Evolutionary conservation across 2,329 filamentous ascomycete species (phyloP).

Genomic region (Metarhizium album): DNA sequence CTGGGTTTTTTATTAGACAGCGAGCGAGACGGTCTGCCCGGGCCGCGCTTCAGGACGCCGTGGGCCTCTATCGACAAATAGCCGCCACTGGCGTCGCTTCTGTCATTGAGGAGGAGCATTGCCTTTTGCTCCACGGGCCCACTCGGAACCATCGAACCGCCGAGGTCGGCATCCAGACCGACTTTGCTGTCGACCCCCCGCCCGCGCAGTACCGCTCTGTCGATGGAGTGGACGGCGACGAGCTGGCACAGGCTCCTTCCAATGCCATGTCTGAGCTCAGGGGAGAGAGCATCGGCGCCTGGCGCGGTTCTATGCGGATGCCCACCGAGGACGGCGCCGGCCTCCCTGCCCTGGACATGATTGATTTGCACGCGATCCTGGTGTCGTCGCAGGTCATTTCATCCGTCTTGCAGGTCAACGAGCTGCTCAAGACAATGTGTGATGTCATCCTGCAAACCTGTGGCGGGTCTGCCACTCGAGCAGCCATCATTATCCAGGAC

Average conservation of each 20-base stretch:
- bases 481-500: constrained; percentile 64
- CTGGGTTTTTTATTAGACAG: constrained; percentile 56
- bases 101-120: constrained; percentile 57
- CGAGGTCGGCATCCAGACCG: constrained; percentile 60
- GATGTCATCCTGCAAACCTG: constrained; percentile 72
- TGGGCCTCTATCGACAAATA: constrained; percentile 57
- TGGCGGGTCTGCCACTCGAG: constrained; percentile 57
- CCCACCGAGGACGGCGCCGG: constrained; percentile 48
- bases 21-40: constrained; percentile 57
- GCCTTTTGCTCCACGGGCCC: constrained; percentile 53
- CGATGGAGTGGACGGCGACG: constrained; percentile 34
- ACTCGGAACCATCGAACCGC: constrained; percentile 45
- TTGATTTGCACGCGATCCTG: constrained; percentile 68
- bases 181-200: constrained; percentile 49
- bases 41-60: constrained; percentile 55
- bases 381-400: constrained; percentile 72
- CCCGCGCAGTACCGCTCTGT: constrained; percentile 40
- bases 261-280: constrained; percentile 38
- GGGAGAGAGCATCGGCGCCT: constrained; percentile 51
- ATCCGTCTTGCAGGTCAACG: constrained; percentile 64
- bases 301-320: constrained; percentile 47
- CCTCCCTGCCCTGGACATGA: constrained; percentile 69
- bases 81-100: constrained; percentile 60
- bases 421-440: constrained; percentile 69
- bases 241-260: constrained; percentile 29